Base-by-base conservation (phyloP, 495 filamentous ascomycete species). In the Aspergillus saccharolyticus region DNA sequence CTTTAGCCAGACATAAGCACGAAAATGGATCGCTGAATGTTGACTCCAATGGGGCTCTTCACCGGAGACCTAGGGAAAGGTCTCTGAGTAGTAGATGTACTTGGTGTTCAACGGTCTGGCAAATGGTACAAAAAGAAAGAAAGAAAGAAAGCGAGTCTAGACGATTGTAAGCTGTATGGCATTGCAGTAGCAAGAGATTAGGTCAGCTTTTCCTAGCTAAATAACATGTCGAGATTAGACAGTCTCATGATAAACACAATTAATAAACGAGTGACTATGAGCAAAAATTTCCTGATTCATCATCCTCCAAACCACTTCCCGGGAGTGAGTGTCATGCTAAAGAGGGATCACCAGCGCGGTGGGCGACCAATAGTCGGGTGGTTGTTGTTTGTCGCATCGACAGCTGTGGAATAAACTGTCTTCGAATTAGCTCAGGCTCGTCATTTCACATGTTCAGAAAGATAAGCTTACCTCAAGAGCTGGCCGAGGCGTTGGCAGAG, bases 241-340 rank as follows among this genome's bases (percentile, higher is more conserved):
- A 39, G 33, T 39, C 25, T 39, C 33, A 12, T 39, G 47, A 50
- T 28, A 30, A 49, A n/a, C 25, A n/a, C 28, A 50, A 21, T 22
- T 50, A n/a, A 50, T 50, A 18, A 50, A 50, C 47, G 47, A 50
- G 30, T 30, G 47, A 50, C 47, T 28, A 25, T 18, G 30, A 28
- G 24, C 22, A 50, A 50, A n/a, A 50, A 24, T 24, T 30, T 50
- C 24, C 44, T 22, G 21, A 20, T 22, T 28, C 47, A 28, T 49
- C 47, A 30, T 50, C 21, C 17, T 28, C 22, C 20, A 50, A 50
- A 25, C 22, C n/a, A 17, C 28, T 50, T 50, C 12, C 16, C 28
- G n/a, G 4, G 28, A 16, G 24, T 28, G 47, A 50, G 24, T 30
- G 2, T 28, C 47, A 18, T 16, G 4, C 47, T 9, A n/a, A 30